phyloP scores from a whole-genome alignment of 176 grass and related monocot genomes.

The Themeda triandra region DNA sequence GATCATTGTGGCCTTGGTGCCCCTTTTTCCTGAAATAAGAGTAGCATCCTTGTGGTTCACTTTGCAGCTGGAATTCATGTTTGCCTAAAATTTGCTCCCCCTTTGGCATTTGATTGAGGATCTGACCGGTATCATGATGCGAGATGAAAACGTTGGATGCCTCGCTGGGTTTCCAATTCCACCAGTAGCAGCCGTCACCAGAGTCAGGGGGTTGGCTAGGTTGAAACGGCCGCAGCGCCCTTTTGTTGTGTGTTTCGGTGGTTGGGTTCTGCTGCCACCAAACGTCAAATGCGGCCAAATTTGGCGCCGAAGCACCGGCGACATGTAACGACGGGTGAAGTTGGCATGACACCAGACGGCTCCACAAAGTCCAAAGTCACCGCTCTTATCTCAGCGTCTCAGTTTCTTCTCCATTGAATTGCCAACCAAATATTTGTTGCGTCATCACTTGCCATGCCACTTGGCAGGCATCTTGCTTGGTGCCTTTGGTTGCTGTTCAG shows the following conservation, averaged over 20 bases:
- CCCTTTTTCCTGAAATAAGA: conserved; percentile 52
- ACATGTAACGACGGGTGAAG: not conserved
- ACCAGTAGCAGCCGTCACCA: too few relatives aligned
- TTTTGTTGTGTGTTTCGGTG: not conserved
- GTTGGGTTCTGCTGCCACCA: not conserved
- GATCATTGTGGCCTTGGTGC: conserved; percentile 26
- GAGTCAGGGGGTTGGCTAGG: too few relatives aligned
- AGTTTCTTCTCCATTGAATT: too few relatives aligned
- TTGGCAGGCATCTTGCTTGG: too few relatives aligned
- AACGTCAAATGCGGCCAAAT: not conserved
- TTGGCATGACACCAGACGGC: not conserved
- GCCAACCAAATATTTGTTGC: too few relatives aligned
- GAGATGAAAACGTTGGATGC: not conserved
- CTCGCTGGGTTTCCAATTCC: too few relatives aligned
- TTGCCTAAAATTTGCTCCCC: not conserved
- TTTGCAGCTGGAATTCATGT: not conserved
- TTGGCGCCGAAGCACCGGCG: not conserved
- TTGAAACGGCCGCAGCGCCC: too few relatives aligned
- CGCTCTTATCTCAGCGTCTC: not conserved
- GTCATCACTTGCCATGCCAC: too few relatives aligned
- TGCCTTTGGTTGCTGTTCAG: too few relatives aligned
- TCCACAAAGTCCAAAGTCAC: not conserved
- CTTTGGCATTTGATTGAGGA: not conserved
- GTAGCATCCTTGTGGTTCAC: conserved; percentile 25
- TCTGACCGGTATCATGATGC: not conserved